Conservation (phyloP, 129 eudicot species). For the Flaveria bidentis region DNA sequence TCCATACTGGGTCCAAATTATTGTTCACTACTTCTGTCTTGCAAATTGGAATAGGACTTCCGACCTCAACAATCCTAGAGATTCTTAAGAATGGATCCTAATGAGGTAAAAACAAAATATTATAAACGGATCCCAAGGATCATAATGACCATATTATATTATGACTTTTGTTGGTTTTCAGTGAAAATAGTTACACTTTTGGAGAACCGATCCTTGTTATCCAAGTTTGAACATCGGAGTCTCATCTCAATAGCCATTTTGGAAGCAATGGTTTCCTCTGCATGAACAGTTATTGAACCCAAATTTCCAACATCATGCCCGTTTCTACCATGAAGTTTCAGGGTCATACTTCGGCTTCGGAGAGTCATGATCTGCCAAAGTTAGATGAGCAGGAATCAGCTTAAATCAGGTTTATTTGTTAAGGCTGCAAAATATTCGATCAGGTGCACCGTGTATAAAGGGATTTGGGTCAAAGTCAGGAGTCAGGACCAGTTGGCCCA, state of each 20-base stretch:
- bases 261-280: slow-evolving; percentile 84
- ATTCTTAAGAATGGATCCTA: slow-evolving; percentile 95
- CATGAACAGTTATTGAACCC: slow-evolving; percentile 75
- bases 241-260: slow-evolving; percentile 71
- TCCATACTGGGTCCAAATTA: slow-evolving; percentile 88
- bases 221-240: slow-evolving; percentile 64
- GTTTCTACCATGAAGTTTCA: slow-evolving; percentile 56
- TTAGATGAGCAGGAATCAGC: not conserved
- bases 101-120: slow-evolving; percentile 12
- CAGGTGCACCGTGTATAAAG: not conserved
- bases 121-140: not conserved
- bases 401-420: slow-evolving; percentile 1
- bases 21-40: slow-evolving; percentile 88
- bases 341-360: slow-evolving; percentile 56
- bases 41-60: slow-evolving; percentile 73
- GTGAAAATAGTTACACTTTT: slow-evolving; percentile 65
- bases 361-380: slow-evolving; percentile 73
- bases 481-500: not conserved
- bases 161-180: not conserved
- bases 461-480: slow-evolving; percentile 1
- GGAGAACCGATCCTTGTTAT: slow-evolving; percentile 82
- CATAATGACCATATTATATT: slow-evolving; percentile 11
- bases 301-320: slow-evolving; percentile 45
- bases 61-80: slow-evolving; percentile 75
- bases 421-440: not conserved